Evolutionary conservation across 257 asterid species (phyloP).

Genomic region (Lavandula angustifolia): DNA sequence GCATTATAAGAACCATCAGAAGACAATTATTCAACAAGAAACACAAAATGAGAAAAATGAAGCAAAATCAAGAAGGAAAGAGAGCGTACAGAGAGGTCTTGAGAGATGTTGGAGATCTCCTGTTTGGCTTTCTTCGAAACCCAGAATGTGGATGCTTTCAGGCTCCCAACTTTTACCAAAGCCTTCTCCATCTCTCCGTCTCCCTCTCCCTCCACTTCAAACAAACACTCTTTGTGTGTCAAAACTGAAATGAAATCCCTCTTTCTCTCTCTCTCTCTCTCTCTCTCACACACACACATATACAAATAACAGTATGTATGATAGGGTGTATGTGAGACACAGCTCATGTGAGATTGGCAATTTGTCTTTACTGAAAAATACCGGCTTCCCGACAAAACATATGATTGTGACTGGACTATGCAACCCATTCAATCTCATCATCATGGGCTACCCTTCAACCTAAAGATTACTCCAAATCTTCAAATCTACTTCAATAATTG

Average conservation of each 20-base stretch:
- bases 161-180: slow-evolving; percentile 75
- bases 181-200: slow-evolving; percentile 73
- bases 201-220: neutral
- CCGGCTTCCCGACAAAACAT: slow-evolving; percentile 42
- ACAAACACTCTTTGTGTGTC: slow-evolving; percentile 1
- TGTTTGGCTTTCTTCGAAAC: slow-evolving; percentile 91
- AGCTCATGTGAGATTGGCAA: slow-evolving; percentile 44
- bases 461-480: slow-evolving; percentile 23
- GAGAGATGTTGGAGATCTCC: slow-evolving; percentile 87
- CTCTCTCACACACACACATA: slow-evolving; percentile 17
- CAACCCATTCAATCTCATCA: neutral
- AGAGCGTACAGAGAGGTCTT: slow-evolving; percentile 69
- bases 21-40: neutral
- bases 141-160: slow-evolving; percentile 85
- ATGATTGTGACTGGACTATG: slow-evolving; percentile 9
- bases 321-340: slow-evolving; percentile 39
- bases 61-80: neutral
- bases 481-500: slow-evolving; percentile 21
- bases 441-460: slow-evolving; percentile 14
- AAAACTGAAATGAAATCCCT: slow-evolving; percentile 1
- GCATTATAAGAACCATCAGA: too few species aligned
- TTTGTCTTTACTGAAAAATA: slow-evolving; percentile 37
- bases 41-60: neutral
- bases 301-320: neutral
- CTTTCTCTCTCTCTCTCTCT: slow-evolving; percentile 16